Conservation (phyloP, 1,284 basidiomycete species). For the Heliocybe sulcata region DNA sequence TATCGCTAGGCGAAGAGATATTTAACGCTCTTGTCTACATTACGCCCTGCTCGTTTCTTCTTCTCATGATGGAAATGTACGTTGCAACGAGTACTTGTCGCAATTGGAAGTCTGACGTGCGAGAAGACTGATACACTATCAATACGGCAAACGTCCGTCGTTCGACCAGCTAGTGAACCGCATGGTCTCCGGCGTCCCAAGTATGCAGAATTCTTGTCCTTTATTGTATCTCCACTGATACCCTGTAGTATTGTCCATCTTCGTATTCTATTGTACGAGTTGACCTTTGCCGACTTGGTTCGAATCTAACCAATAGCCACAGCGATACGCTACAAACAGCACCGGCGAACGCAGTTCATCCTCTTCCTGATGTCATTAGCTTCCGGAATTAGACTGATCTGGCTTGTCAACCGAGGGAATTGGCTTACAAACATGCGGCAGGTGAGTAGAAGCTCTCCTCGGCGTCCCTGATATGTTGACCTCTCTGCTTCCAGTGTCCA, state of each 20-base stretch:
- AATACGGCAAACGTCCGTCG: conserved; percentile 56
- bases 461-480: conserved; percentile 3
- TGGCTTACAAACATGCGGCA: conserved; percentile 68
- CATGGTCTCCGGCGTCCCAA: conserved; percentile 57
- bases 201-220: conserved; percentile 33
- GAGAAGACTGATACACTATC: conserved; percentile 51
- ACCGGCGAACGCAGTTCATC: conserved; percentile 40
- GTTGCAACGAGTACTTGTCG: conserved; percentile 17
- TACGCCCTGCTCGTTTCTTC: conserved; percentile 63
- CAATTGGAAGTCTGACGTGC: conserved; percentile 25
- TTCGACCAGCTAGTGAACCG: conserved; percentile 40
- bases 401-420: conserved; percentile 56
- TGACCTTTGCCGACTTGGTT: neutral
- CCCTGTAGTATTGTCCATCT: conserved; percentile 53
- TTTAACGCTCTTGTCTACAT: conserved; percentile 54
- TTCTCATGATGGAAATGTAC: conserved; percentile 75
- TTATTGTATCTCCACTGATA: conserved; percentile 5
- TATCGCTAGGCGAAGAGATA: conserved; percentile 59
- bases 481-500: conserved; percentile 40
- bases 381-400: conserved; percentile 59
- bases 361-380: conserved; percentile 52
- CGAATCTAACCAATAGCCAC: neutral
- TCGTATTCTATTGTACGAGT: conserved; percentile 71
- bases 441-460: conserved; percentile 27
- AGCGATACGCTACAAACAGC: conserved; percentile 61